Base-by-base conservation (phyloP, 495 filamentous ascomycete species). In the Penicillium cinerascens region DNA sequence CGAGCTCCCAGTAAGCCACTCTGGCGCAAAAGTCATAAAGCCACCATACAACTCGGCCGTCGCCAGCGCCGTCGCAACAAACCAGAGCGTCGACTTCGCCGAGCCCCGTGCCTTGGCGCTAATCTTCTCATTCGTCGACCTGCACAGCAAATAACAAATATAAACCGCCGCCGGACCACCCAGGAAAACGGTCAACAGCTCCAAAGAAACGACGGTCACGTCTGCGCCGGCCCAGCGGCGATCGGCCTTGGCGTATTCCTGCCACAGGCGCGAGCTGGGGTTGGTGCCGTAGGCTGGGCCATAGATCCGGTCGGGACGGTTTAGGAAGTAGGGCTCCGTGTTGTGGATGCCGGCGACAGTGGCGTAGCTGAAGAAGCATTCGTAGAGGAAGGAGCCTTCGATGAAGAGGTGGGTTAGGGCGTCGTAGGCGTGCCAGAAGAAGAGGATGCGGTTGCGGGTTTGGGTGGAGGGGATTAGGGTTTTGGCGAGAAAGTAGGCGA, bases 21-120 rank as follows among this genome's bases (percentile, higher is more conserved):
- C 92, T 13, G 92, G 92, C 57, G 82, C 86, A 71, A 97, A 97
- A 0, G 92, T 97, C 88, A 97, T 97, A 65, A 87, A 96, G 77
- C 88, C 91, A 35, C 92, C 92, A 71, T 97, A 97, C 11, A 97
- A 65, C 75, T 97, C 92, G n/a, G 82, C 91, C 6, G 88, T 92
- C n/a, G 92, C 92, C 44, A 96, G 67, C 21, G 90, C 78, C 23
- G 81, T 78, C 66, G 90, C 85, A 61, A 82, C 75, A 54, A 92
- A 80, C 77, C 83, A 86, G 44, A 82, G 70, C 47, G 78, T 76
- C n/a, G 74, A 78, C 61, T 83, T 80, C 57, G 75, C 78, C 0
- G 42, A 20, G 5, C 66, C 72, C 23, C 59, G 54, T 21, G 26
- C 42, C 18, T 23, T 20, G 3, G 58, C 51, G 20, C 43, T 52